Conservation (phyloP, 352 stramenopile species). For the Globisporangium canariense region DNA sequence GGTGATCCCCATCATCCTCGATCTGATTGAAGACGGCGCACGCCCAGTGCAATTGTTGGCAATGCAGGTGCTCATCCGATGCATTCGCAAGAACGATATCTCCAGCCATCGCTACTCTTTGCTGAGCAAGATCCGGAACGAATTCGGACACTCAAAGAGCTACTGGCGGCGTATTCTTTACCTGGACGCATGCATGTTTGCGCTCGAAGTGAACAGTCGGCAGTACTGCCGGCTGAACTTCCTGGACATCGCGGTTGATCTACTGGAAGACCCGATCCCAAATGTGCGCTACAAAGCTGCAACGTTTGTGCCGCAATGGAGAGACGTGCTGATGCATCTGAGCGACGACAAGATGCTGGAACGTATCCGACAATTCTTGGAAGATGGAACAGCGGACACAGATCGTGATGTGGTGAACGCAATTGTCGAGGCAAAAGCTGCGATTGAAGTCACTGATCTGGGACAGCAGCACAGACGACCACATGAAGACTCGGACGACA, state of each 20-base stretch:
- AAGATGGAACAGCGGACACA: constrained; percentile 52
- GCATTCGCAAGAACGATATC: constrained; percentile 66
- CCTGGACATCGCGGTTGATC: constrained; percentile 67
- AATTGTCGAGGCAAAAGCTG: constrained; percentile 39
- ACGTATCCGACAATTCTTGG: constrained; percentile 64
- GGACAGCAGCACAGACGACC: constrained; percentile 27
- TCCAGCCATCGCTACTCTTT: constrained; percentile 67
- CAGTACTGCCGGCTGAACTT: constrained; percentile 78
- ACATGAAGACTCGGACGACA: constrained; percentile 65
- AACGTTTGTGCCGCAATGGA: constrained; percentile 62
- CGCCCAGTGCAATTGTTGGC: constrained; percentile 69
- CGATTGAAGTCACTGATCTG: constrained; percentile 39
- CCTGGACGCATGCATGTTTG: constrained; percentile 62
- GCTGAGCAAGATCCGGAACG: constrained; percentile 58
- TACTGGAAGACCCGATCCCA: constrained; percentile 68
- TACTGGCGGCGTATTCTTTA: constrained; percentile 78
- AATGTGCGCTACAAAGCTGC: constrained; percentile 78
- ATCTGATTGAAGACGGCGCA: constrained; percentile 71
- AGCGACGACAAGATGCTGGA: constrained; percentile 72
- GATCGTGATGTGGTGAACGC: constrained; percentile 65
- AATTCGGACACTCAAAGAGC: constrained; percentile 71
- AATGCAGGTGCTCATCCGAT: constrained; percentile 60
- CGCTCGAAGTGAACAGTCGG: constrained; percentile 60
- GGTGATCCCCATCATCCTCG: constrained; percentile 74
- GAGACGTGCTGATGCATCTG: constrained; percentile 44